phyloP scores from a whole-genome alignment of 2,329 filamentous ascomycete genomes.

The Microdochium bolleyi region DNA sequence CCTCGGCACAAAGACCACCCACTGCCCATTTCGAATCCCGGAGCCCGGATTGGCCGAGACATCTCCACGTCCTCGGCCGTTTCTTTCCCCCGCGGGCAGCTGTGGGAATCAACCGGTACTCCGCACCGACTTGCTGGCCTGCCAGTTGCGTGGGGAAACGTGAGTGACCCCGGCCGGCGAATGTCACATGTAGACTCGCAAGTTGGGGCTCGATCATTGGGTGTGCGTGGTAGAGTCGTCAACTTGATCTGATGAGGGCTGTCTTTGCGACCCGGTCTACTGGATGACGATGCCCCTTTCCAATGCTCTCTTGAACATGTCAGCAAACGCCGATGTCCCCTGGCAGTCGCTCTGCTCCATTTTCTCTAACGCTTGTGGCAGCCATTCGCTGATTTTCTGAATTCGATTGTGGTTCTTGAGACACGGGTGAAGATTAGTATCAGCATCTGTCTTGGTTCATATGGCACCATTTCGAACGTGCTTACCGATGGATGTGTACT shows the following conservation, averaged over 20 bases:
- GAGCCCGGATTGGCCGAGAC: not conserved
- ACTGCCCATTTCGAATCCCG: not conserved
- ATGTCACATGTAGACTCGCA: too few species aligned
- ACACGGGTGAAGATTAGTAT: not conserved
- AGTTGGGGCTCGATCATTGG: too few species aligned
- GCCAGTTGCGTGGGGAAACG: too few species aligned
- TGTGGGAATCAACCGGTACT: not conserved
- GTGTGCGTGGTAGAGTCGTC: too few species aligned
- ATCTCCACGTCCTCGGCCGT: not conserved
- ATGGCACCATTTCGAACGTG: slow-evolving; percentile 5
- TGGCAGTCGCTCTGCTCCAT: slow-evolving; percentile 44
- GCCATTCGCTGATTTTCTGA: slow-evolving; percentile 56
- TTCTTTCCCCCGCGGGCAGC: not conserved
- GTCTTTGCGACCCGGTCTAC: not conserved
- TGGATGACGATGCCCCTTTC: slow-evolving; percentile 23
- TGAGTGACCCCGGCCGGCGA: too few species aligned
- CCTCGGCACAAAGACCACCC: slow-evolving; percentile 3
- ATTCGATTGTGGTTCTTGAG: slow-evolving; percentile 52
- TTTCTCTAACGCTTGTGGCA: slow-evolving; percentile 49
- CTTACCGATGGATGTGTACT: slow-evolving; percentile 68
- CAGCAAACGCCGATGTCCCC: slow-evolving; percentile 42
- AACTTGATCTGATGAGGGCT: too few species aligned
- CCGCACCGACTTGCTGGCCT: not conserved
- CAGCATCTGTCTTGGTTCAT: not conserved
- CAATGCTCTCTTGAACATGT: slow-evolving; percentile 41